These are phyloP conservation scores for Nasturtium officinale DNA, from an alignment of 345 rosid species.

Conservation along the genomic window DNA sequence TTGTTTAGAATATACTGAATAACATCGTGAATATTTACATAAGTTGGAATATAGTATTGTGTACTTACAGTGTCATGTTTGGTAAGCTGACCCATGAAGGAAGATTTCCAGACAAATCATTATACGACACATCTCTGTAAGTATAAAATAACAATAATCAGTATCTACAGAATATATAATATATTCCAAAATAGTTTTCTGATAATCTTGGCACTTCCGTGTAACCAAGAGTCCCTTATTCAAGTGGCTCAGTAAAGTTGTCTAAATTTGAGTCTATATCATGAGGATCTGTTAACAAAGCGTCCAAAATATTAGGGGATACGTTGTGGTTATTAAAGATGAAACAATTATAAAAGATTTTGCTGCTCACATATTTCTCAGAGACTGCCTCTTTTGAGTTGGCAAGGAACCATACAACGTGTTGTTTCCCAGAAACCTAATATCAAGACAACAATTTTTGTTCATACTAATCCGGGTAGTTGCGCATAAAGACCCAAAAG, in stretches of 20 bases:
- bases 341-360: no score
- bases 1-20: no score
- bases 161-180: no score
- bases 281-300: no score
- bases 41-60: background rate
- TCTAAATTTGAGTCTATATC: no score
- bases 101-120: background rate
- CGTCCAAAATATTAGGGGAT: no score
- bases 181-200: background rate
- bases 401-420: constrained; percentile 61
- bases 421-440: constrained; percentile 57
- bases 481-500: background rate
- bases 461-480: background rate
- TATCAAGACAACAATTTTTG: constrained; percentile 17
- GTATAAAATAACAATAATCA: background rate
- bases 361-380: constrained; percentile 57
- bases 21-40: no score
- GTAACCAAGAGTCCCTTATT: background rate
- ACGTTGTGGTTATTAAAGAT: no score
- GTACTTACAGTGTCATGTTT: background rate
- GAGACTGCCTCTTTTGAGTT: constrained; percentile 45
- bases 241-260: background rate
- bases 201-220: no score
- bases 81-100: background rate
- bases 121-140: background rate